These are phyloP conservation scores for Phytophthora pluvialis DNA, from an alignment of 352 stramenopile species.

Conservation along the genomic window DNA sequence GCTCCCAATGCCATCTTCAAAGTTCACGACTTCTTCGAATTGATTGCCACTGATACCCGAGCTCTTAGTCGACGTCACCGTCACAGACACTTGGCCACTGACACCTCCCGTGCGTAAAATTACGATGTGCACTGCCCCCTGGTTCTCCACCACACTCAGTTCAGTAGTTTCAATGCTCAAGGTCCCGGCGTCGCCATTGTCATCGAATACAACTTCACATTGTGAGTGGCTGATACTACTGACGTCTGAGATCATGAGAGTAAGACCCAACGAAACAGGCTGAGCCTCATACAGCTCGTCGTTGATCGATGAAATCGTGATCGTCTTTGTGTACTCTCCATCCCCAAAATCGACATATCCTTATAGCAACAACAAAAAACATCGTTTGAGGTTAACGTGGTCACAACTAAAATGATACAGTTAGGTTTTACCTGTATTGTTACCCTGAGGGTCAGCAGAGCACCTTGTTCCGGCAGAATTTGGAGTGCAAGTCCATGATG, in stretches of 20 bases:
- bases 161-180: constrained; percentile 32
- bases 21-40: constrained; percentile 37
- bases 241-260: constrained; percentile 20
- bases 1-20: constrained; percentile 29
- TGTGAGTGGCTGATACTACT: constrained; percentile 23
- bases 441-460: constrained; percentile 7
- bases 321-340: constrained; percentile 36
- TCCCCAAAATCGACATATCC: constrained; percentile 28
- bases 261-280: constrained; percentile 34
- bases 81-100: constrained; percentile 30
- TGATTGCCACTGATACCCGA: constrained; percentile 31
- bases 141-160: constrained; percentile 28
- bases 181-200: constrained; percentile 43
- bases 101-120: constrained; percentile 16
- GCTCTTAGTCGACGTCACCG: constrained; percentile 39
- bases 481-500: constrained; percentile 16
- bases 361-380: constrained; percentile 3
- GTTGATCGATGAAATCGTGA: constrained; percentile 40
- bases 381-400: not conserved
- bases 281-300: constrained; percentile 30
- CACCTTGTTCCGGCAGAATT: constrained; percentile 23
- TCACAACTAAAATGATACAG: not conserved
- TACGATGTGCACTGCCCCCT: constrained; percentile 7
- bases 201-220: constrained; percentile 33
- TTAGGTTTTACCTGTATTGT: constrained; percentile 27